Evolutionary conservation across 805 yeast genomes (phyloP).

Genomic region (Cyberlindnera subsufficiens): DNA sequence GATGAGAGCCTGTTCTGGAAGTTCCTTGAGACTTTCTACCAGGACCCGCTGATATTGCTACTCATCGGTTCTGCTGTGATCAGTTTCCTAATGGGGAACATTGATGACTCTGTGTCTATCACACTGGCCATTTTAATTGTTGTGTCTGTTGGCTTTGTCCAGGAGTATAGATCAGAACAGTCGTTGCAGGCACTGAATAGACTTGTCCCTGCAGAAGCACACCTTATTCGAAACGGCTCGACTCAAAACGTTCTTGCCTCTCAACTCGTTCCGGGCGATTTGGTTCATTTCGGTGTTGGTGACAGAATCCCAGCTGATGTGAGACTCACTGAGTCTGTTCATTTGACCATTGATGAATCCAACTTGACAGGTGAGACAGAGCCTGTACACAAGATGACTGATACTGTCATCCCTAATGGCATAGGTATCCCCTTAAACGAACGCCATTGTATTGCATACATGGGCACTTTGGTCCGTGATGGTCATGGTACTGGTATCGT

Average conservation of each 20-base stretch:
- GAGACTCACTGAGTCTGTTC: constrained; percentile 72
- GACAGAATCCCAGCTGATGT: constrained; percentile 97
- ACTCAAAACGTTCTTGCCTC: constrained; percentile 82
- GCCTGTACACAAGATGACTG: constrained; percentile 67
- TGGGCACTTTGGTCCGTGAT: constrained; percentile 96
- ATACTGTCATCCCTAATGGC: constrained; percentile 31
- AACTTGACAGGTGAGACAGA: constrained; percentile 92
- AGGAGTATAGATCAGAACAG: constrained; percentile 93
- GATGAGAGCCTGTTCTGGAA: constrained; percentile 66
- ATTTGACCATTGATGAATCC: constrained; percentile 85
- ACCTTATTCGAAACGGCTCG: constrained; percentile 75
- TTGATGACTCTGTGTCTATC: constrained; percentile 92
- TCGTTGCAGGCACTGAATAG: constrained; percentile 88
- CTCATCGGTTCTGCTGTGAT: constrained; percentile 86
- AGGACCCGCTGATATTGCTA: constrained; percentile 84
- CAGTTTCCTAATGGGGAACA: constrained; percentile 90
- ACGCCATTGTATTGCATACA: constrained; percentile 77
- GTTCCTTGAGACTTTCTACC: constrained; percentile 75
- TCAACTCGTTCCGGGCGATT: constrained; percentile 90
- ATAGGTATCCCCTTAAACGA: constrained; percentile 53
- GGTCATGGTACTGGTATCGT: constrained; percentile 95
- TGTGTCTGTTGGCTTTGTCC: constrained; percentile 95
- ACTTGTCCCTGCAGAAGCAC: constrained; percentile 95
- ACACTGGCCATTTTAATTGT: constrained; percentile 89
- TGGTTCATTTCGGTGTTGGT: constrained; percentile 85